A percentile compares a stretch with the other conserved stretches of the same genome.
Evolutionary conservation across 495 filamentous ascomycete species (phyloP).

Genomic region (Endocarpon pusillum): DNA sequence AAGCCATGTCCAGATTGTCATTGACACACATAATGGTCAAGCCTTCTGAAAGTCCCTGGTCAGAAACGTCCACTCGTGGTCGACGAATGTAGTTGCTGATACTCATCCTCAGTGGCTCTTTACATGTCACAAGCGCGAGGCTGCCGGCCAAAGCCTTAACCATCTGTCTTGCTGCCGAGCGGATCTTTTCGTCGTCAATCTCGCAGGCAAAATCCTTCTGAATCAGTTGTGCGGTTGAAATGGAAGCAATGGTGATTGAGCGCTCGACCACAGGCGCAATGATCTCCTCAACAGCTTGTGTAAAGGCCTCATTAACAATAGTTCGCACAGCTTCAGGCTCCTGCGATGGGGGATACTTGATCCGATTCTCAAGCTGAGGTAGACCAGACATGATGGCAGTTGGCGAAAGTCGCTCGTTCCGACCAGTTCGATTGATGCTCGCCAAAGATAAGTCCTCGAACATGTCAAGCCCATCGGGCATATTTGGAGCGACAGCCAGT

Average conservation of each 20-base stretch:
- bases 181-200: slow-evolving; percentile 68
- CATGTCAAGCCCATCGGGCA: slow-evolving; percentile 53
- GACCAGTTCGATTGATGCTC: slow-evolving; percentile 49
- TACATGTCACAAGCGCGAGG: slow-evolving; percentile 90
- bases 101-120: slow-evolving; percentile 87
- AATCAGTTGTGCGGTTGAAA: slow-evolving; percentile 83
- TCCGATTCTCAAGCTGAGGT: slow-evolving; percentile 56
- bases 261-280: slow-evolving; percentile 93
- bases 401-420: slow-evolving; percentile 52
- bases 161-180: slow-evolving; percentile 73
- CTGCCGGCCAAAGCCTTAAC: slow-evolving; percentile 84
- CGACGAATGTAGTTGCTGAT: slow-evolving; percentile 94
- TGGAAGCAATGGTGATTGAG: slow-evolving; percentile 92
- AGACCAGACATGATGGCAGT: slow-evolving; percentile 55
- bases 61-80: slow-evolving; percentile 43
- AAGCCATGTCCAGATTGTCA: slow-evolving; percentile 87
- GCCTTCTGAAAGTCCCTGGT: slow-evolving; percentile 72
- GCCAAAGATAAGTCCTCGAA: slow-evolving; percentile 66
- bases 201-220: slow-evolving; percentile 93
- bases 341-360: slow-evolving; percentile 56
- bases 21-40: slow-evolving; percentile 93
- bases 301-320: slow-evolving; percentile 67
- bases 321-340: slow-evolving; percentile 53
- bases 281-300: slow-evolving; percentile 79
- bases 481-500: slow-evolving; percentile 25